Conservation (phyloP, 148 eudicot genomes). For the Vaccinium vitisidaea region DNA sequence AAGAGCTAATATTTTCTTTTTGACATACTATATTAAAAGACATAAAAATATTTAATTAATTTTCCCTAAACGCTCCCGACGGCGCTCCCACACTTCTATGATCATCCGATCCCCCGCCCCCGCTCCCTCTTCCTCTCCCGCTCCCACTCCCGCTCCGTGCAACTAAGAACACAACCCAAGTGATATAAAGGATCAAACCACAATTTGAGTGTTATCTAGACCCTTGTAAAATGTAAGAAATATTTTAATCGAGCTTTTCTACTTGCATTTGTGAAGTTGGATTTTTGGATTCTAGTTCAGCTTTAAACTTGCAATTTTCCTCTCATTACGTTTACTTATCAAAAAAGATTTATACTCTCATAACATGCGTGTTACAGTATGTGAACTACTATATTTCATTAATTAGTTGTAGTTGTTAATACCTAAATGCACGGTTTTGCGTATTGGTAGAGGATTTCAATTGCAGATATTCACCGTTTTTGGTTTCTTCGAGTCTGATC, state of each 20-base stretch:
- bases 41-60: too few species aligned
- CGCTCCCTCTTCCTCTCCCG: too few species aligned
- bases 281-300: constrained; percentile 14
- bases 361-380: not conserved
- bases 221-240: not conserved
- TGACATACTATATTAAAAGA: too few species aligned
- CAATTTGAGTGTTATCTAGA: not conserved
- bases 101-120: too few species aligned
- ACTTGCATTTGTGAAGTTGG: not conserved
- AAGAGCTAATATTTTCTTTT: too few species aligned
- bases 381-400: not conserved
- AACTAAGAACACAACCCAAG: not conserved
- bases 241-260: not conserved
- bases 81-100: too few species aligned
- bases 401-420: constrained; percentile 10
- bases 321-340: not conserved
- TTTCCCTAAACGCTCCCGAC: too few species aligned
- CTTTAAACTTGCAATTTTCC: not conserved
- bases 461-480: not conserved
- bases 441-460: not conserved
- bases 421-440: not conserved
- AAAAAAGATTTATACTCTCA: not conserved
- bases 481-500: not conserved
- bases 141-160: too few species aligned
- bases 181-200: not conserved